These are phyloP conservation scores for Ophiostoma ips DNA, from an alignment of 2,329 filamentous ascomycete genomes.

Conservation along the genomic window DNA sequence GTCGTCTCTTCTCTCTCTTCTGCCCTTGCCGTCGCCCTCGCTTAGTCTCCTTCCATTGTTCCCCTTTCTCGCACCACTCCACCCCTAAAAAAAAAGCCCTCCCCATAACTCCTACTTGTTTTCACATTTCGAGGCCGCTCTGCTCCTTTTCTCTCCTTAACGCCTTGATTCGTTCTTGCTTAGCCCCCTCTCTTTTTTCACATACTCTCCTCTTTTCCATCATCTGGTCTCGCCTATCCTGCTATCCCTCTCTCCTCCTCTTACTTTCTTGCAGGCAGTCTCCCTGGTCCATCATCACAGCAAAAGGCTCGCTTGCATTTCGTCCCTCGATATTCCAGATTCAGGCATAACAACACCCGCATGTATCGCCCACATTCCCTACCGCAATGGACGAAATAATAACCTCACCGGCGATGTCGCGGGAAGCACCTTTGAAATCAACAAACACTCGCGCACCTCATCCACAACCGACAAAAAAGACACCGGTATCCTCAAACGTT, in stretches of 20 bases:
- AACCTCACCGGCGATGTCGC: slow-evolving; percentile 8
- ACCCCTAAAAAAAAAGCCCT: too few relatives aligned
- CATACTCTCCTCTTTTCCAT: not conserved
- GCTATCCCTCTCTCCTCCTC: not conserved
- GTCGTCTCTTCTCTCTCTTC: slow-evolving; percentile 4
- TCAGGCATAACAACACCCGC: not conserved
- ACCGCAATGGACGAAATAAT: slow-evolving; percentile 8
- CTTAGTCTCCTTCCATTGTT: slow-evolving; percentile 1
- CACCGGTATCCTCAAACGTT: not conserved
- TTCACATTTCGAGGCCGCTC: not conserved
- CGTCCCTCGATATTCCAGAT: not conserved
- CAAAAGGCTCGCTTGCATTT: too few relatives aligned
- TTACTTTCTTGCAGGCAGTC: not conserved
- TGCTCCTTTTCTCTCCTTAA: not conserved
- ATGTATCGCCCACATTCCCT: not conserved
- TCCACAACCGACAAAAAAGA: not conserved
- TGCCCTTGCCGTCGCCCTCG: too few relatives aligned
- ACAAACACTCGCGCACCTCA: not conserved
- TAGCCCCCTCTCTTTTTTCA: not conserved
- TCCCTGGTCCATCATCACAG: too few relatives aligned
- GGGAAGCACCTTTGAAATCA: not conserved
- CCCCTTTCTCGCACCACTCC: not conserved
- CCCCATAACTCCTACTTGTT: not conserved
- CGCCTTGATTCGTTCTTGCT: not conserved
- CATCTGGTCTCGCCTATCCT: not conserved